Evolutionary conservation across 2,329 filamentous ascomycete genomes (phyloP).

Genomic region (Talaromyces sp.): DNA sequence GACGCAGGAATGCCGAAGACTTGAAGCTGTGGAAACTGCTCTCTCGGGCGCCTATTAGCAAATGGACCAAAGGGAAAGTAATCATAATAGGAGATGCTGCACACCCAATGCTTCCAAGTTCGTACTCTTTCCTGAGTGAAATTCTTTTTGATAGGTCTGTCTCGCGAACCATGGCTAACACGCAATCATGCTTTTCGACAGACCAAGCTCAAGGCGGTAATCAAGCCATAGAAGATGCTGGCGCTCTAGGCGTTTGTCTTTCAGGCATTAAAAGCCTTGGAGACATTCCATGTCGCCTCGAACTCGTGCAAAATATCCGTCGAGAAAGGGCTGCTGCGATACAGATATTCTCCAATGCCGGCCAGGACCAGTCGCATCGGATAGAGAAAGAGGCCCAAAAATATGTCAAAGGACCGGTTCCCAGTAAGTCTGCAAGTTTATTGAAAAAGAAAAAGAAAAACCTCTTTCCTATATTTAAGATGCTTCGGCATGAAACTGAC

Average conservation of each 20-base stretch:
- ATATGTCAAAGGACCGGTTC: neutral
- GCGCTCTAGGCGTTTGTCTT: neutral
- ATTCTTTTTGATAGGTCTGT: neutral
- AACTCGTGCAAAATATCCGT: neutral
- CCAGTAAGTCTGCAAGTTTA: neutral
- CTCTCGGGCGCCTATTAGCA: neutral
- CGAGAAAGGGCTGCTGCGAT: neutral
- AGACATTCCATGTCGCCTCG: neutral
- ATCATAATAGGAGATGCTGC: neutral
- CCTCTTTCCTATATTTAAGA: neutral
- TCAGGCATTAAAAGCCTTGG: neutral
- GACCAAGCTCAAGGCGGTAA: neutral
- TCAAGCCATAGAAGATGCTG: neutral
- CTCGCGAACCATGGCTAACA: neutral
- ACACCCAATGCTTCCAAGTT: neutral
- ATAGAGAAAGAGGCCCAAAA: neutral
- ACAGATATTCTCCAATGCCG: neutral
- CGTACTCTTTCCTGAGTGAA: neutral
- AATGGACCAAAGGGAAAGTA: neutral
- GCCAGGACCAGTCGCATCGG: neutral
- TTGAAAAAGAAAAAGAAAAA: neutral
- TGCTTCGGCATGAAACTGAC: neutral
- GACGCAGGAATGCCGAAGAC: neutral
- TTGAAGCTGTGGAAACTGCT: neutral
- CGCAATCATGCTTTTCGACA: neutral